Evolutionary conservation across 345 rosid species (phyloP), one percentile per base, ranked within the genome.

Genomic region (Citropsis articulata): DNA sequence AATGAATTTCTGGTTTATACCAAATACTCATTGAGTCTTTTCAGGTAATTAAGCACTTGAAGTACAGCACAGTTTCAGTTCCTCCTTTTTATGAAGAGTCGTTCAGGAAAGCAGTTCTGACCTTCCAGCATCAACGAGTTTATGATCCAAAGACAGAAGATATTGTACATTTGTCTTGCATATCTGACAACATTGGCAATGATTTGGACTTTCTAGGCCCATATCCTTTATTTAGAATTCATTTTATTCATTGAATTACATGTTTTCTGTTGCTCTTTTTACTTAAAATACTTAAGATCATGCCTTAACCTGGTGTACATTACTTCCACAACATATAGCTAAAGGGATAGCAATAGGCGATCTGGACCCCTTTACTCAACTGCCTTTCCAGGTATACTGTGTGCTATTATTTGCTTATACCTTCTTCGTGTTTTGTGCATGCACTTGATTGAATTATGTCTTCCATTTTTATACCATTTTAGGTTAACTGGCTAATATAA

Each of bases 81-180:
- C 97, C 98, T 84, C 89, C 99, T 76, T 73, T 72, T 38, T 96
- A 96, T 76, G 97, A 96, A 86, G 98, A 94, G 80, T 89, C 92
- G 53, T 94, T 96, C 87, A 84, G 72, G 88, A 91, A 88, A 85
- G 99, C 98, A 71, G 78, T 94, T 76, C 75, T 90, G 81, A 96
- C 99, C 60, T 96, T 96, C 88, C 91, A 88, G 83, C 92, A 93
- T 84, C 99, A 96, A 87, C 89, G 94, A 73, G 98, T 96, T 75
- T 94, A 92, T 87, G 92, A 96, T 82, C 90, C 91, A 8, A 81
- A 71, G 50, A 50, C 73, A 30, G 91, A 91, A 89, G 85, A 89
- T 73, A 74, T 83, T 75, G 85, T 89, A 28, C 91, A 89, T 87
- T 83, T 96, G 85, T 84, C 86, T 66, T 78, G 78, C 69, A 71